Conservation (phyloP, 805 yeast genomes). For the Scheffersomyces coipomensis region DNA sequence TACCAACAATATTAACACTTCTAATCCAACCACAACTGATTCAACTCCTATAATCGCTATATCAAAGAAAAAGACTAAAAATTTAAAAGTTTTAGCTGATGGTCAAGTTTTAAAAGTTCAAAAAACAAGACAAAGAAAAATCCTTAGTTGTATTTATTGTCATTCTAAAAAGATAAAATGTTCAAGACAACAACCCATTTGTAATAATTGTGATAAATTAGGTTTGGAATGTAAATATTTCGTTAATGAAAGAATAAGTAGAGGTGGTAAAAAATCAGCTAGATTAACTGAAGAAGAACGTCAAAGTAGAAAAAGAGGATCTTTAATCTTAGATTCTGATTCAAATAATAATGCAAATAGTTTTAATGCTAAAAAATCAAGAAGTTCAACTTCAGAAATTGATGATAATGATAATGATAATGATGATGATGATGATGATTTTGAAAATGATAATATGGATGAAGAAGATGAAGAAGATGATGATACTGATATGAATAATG, state of each 20-base stretch:
- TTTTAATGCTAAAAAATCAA: neutral
- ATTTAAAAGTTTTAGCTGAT: slow-evolving; percentile 33
- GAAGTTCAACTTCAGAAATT: neutral
- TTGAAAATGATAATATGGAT: neutral
- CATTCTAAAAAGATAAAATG: slow-evolving; percentile 64
- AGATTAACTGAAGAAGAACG: slow-evolving; percentile 7
- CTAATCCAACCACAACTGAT: neutral
- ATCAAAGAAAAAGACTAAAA: slow-evolving; percentile 1
- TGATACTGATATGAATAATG: neutral
- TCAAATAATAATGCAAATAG: neutral
- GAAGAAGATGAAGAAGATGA: neutral
- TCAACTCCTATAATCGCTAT: neutral
- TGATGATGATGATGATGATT: neutral
- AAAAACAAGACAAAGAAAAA: slow-evolving; percentile 58
- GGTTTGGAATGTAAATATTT: slow-evolving; percentile 53
- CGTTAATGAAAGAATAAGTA: slow-evolving; percentile 53
- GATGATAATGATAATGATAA: neutral
- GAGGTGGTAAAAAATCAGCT: slow-evolving; percentile 35
- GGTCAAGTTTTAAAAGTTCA: slow-evolving; percentile 61
- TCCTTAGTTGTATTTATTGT: slow-evolving; percentile 56
- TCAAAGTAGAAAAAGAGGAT: slow-evolving; percentile 3
- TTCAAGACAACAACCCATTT: slow-evolving; percentile 56
- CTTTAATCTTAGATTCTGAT: neutral
- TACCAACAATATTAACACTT: too few species aligned
- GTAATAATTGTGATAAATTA: slow-evolving; percentile 51